These are phyloP conservation scores for Salinomyces thailandicus DNA, from an alignment of 2,329 filamentous ascomycete species.

Conservation along the genomic window DNA sequence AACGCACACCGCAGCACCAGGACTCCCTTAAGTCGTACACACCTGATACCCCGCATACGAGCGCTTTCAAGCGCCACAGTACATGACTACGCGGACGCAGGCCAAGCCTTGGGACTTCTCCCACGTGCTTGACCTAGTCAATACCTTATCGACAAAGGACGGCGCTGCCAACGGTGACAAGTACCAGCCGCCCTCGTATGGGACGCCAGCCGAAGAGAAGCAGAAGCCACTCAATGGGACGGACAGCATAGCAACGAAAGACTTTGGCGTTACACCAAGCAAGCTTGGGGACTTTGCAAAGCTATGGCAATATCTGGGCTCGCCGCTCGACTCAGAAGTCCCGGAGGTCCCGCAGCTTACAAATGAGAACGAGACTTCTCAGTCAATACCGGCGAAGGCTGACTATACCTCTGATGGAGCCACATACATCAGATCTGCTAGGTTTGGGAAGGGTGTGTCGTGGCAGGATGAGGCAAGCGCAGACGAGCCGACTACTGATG, in stretches of 20 bases:
- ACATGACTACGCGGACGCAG: slow-evolving; percentile 24
- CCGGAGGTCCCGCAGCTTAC: slow-evolving; percentile 3
- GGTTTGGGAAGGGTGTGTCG: slow-evolving; percentile 1
- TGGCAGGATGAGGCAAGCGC: slow-evolving; percentile 14
- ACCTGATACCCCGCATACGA: slow-evolving; percentile 1
- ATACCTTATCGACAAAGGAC: slow-evolving; percentile 15
- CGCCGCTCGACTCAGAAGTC: slow-evolving; percentile 13
- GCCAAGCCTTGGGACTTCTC: slow-evolving; percentile 38
- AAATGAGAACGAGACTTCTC: background rate
- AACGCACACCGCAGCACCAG: background rate
- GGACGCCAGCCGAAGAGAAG: background rate
- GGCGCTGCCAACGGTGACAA: slow-evolving; percentile 7
- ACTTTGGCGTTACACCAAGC: slow-evolving; percentile 9
- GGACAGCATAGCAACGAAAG: slow-evolving; percentile 8
- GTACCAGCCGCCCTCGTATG: background rate
- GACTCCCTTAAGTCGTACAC: background rate
- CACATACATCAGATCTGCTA: slow-evolving; percentile 15
- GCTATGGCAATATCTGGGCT: slow-evolving; percentile 36
- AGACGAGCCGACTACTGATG: slow-evolving; percentile 8
- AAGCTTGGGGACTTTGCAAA: slow-evolving; percentile 37
- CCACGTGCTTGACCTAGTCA: slow-evolving; percentile 34
- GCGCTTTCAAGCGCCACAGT: slow-evolving; percentile 9
- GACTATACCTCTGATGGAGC: slow-evolving; percentile 37
- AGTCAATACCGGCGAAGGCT: slow-evolving; percentile 16
- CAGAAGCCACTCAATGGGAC: background rate